Evolutionary conservation across 1,284 basidiomycete genomes (phyloP).

Genomic region (Fistulina hepatica): DNA sequence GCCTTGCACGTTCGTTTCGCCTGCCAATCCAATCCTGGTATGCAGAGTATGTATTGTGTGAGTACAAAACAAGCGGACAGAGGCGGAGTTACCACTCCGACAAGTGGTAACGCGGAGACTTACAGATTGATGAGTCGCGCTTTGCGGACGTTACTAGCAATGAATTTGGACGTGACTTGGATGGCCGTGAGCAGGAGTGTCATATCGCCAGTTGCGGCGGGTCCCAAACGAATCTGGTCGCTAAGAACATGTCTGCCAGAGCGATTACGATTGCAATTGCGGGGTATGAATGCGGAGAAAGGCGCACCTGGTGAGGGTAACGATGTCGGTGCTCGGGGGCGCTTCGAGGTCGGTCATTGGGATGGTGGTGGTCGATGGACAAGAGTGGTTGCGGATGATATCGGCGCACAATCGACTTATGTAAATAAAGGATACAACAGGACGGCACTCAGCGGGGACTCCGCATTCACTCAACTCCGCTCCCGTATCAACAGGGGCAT

Average conservation of each 20-base stretch:
- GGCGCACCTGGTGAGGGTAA: constrained; percentile 79
- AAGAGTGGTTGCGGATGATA: too few relatives aligned
- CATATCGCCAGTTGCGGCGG: constrained; percentile 82
- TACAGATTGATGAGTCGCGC: constrained; percentile 96
- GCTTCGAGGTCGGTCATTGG: constrained; percentile 58
- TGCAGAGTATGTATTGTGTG: constrained; percentile 9
- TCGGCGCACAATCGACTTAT: too few relatives aligned
- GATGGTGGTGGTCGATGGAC: constrained; percentile 33
- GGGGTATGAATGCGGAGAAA: constrained; percentile 1
- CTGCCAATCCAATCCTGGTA: constrained; percentile 82
- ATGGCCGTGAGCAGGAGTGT: constrained; percentile 93
- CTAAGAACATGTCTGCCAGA: constrained; percentile 67
- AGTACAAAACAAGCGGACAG: constrained; percentile 4
- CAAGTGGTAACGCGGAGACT: constrained; percentile 25
- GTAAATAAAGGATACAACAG: too few relatives aligned
- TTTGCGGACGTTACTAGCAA: constrained; percentile 95
- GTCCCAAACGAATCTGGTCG: constrained; percentile 73
- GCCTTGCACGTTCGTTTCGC: constrained; percentile 93
- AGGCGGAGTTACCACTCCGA: background rate
- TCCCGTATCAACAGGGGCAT: too few relatives aligned
- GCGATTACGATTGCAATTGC: background rate
- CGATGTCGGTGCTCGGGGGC: constrained; percentile 73
- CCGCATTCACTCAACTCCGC: too few relatives aligned
- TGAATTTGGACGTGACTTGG: constrained; percentile 93
- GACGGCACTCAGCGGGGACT: too few relatives aligned